Evolutionary conservation across 2,329 filamentous ascomycete species (phyloP), one percentile per base, ranked within the genome.

Genomic region (Trichoderma sp.): DNA sequence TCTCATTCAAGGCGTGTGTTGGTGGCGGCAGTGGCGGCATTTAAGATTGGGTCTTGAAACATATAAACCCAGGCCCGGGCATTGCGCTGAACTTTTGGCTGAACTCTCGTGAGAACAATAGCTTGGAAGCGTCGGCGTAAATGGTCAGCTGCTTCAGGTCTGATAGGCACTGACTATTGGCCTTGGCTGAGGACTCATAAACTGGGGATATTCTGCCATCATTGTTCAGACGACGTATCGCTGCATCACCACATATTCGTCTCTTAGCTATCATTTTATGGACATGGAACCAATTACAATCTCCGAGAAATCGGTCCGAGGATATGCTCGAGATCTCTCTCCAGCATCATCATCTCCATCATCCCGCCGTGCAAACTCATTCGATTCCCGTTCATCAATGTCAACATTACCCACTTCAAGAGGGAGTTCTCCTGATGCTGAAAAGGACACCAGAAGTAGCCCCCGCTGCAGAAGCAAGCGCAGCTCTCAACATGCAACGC

Each of bases 401-500:
- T 70, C 68, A 24, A 70, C 68, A 10, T 35, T 49, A 21, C 56
- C 63, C 5, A 62, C 68, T 16, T 70, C 68, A 27, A 57, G 56
- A 4, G 68, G 52, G 4, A 27, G 57, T 8, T 70, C 68, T 2
- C 68, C 63, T 4, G 47, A 56, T 10, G 19, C 16, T 14, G 10
- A 60, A 6, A 56, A 67, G 3, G 21, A 59, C n/a, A 56, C 24
- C 72, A 27, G 52, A 59, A 13, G 72, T 68, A 31, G 67, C 37
- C 10, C 35, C 29, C 66, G 58, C 0, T 7, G 66, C 10, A 63
- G 52, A 49, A 62, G 60, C 53, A 62, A 33, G 56, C 56, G 29
- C 29, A 67, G 19, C 43, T 3, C 37, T 4, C 27, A 53, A 35
- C 33, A 47, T 11, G 37, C 8, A 4, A 35, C 35, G 19, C 47